Evolutionary conservation across 352 stramenopile species (phyloP), one percentile per base, ranked within the genome.

Genomic region (Pythium folliculosum): DNA sequence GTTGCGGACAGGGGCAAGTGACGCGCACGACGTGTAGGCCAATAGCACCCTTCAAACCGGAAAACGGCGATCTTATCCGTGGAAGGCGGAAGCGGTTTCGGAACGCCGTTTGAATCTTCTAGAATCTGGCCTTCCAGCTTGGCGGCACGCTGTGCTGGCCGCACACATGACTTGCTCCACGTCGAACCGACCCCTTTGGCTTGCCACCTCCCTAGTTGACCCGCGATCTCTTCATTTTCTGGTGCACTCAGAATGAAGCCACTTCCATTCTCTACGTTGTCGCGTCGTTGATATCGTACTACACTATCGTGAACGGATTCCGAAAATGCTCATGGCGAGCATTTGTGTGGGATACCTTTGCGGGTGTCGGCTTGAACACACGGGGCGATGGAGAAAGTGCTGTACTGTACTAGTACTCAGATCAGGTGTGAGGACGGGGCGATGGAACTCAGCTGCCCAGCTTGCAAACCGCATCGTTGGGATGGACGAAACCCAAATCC

Each of bases 21-120:
- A 63, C 56, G 56, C 56, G 56, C 56, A 22, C 40, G 38, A 61
- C 60, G 60, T 67, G 60, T 50, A 45, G 1, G 12, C 40, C 38
- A 51, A 61, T 40, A n/a, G 35, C 13, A n/a, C 30, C 32, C 37
- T 19, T n/a, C 27, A 22, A 9, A 10, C 7, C 21, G 6, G 49
- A 21, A 21, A 49, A 27, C 37, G 19, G 53, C 53, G 37, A 60
- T 60, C 37, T 60, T 60, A 49, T 60, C 37, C 53, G 44, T 50
- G 44, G 44, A 50, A 22, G 43, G 43, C 16, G 43, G 43, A 50
- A 27, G 19, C 19, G 21, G 44, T 12, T 50, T 12, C 44, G 44
- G 19, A 50, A 50, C 19, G 19, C 44, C n/a, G 6, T 30, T 57
- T 23, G 50, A 57, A 57, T 57, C 50, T 57, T 8, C 16, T 30